Percentiles rank a stretch among this genome's conserved stretches.
These are phyloP conservation scores for Ophiocordyceps camponoti-floridani DNA, from an alignment of 2,329 filamentous ascomycete genomes.

Conservation along the genomic window DNA sequence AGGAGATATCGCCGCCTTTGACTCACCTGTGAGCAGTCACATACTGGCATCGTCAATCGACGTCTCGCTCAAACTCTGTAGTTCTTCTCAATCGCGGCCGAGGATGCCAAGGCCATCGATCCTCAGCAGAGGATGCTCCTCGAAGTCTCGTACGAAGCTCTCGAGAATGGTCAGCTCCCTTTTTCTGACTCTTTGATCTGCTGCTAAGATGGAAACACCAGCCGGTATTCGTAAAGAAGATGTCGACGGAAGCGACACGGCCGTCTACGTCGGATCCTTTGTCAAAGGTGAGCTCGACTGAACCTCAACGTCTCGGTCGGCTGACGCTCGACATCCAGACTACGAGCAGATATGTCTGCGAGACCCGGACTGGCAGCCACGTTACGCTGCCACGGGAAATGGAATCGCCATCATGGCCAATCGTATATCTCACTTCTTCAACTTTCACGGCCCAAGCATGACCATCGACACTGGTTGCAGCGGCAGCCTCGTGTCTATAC, in stretches of 20 bases:
- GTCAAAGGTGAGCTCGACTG: slow-evolving; percentile 20
- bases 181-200: neutral
- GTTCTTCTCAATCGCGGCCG: slow-evolving; percentile 32
- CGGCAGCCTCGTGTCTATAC: slow-evolving; percentile 32
- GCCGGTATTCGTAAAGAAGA: slow-evolving; percentile 25
- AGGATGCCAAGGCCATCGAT: slow-evolving; percentile 33
- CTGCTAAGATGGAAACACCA: slow-evolving; percentile 5
- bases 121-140: slow-evolving; percentile 34
- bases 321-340: slow-evolving; percentile 13
- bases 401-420: slow-evolving; percentile 36
- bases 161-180: slow-evolving; percentile 25
- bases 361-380: slow-evolving; percentile 29
- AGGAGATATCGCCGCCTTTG: slow-evolving; percentile 26
- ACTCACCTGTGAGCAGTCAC: slow-evolving; percentile 23
- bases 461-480: slow-evolving; percentile 43
- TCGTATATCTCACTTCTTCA: slow-evolving; percentile 35
- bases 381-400: slow-evolving; percentile 34
- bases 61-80: slow-evolving; percentile 5
- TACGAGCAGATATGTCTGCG: slow-evolving; percentile 31
- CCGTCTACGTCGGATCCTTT: slow-evolving; percentile 32
- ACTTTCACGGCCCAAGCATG: slow-evolving; percentile 35
- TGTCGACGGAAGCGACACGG: slow-evolving; percentile 23
- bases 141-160: slow-evolving; percentile 30
- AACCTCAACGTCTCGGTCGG: neutral
- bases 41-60: neutral